These are phyloP conservation scores for Colletotrichum somersetense DNA, from an alignment of 2,329 filamentous ascomycete species.

Conservation along the genomic window DNA sequence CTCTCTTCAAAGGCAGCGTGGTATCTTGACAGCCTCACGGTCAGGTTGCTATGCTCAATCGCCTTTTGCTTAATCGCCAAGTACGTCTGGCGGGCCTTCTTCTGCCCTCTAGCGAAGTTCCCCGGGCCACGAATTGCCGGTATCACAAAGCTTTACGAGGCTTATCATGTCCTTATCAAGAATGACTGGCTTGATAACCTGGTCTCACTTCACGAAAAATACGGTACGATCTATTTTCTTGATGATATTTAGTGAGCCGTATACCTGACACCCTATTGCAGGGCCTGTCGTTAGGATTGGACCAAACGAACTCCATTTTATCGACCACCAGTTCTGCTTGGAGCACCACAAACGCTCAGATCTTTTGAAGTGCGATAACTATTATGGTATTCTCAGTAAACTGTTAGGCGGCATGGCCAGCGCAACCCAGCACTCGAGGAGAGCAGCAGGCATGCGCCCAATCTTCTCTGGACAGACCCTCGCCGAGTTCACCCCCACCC, in stretches of 20 bases:
- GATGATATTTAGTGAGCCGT: too few relatives aligned
- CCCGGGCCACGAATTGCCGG: constrained; percentile 33
- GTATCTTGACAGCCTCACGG: neutral
- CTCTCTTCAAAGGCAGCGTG: neutral
- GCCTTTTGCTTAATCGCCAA: constrained; percentile 1
- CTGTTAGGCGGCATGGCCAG: constrained; percentile 38
- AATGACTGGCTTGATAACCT: constrained; percentile 42
- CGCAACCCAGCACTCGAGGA: constrained; percentile 24
- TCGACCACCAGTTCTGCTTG: constrained; percentile 39
- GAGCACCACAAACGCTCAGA: constrained; percentile 41
- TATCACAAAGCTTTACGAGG: constrained; percentile 40
- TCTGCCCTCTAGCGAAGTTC: constrained; percentile 32
- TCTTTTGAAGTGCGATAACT: constrained; percentile 40
- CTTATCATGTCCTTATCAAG: constrained; percentile 41
- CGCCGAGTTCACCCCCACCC: constrained; percentile 16
- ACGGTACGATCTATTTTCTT: constrained; percentile 19
- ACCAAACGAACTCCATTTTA: constrained; percentile 42
- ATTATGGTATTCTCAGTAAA: constrained; percentile 41
- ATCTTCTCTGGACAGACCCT: constrained; percentile 40
- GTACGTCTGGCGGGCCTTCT: constrained; percentile 20
- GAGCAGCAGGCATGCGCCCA: constrained; percentile 39
- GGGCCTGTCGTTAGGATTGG: constrained; percentile 41
- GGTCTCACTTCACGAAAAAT: constrained; percentile 28
- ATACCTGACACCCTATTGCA: neutral
- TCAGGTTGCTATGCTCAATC: neutral